These are phyloP conservation scores for Saccharum spontaneum DNA, from an alignment of 176 grass and related monocot species.

Conservation along the genomic window DNA sequence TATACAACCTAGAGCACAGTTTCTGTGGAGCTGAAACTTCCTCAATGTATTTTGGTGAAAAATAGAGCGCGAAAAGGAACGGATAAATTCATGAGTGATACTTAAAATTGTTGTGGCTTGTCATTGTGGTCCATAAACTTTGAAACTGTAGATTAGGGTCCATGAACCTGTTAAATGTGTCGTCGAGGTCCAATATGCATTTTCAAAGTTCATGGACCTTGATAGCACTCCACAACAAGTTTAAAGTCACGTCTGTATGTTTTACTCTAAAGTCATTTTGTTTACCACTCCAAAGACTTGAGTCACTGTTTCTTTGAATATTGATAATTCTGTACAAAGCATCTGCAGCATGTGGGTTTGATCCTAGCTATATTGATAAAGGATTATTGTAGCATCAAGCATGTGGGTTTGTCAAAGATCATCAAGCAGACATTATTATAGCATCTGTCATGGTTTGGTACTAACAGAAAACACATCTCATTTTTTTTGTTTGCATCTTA, in stretches of 20 bases:
- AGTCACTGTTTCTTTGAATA: not conserved
- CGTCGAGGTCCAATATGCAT: not conserved
- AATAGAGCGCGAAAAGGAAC: not conserved
- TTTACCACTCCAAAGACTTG: not conserved
- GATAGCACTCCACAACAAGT: not conserved
- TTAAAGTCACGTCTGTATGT: not conserved
- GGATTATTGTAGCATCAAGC: not conserved
- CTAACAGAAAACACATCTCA: not conserved
- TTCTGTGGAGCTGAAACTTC: not conserved
- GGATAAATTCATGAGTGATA: not conserved
- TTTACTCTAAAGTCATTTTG: not conserved
- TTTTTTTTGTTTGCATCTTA: conserved; percentile 39
- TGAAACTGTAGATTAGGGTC: not conserved
- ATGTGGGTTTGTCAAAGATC: conserved; percentile 21
- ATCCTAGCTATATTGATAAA: conserved; percentile 25
- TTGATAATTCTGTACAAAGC: not conserved
- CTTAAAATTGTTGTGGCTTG: not conserved
- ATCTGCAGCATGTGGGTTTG: not conserved
- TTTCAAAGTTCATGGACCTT: not conserved
- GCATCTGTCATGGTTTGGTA: not conserved
- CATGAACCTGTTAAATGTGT: not conserved
- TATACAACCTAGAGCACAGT: not conserved
- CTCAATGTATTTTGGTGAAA: not conserved
- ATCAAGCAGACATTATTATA: conserved; percentile 5
- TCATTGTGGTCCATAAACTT: not conserved